These are phyloP conservation scores for Clarireedia hainanense DNA, from an alignment of 2,329 filamentous ascomycete species.

Conservation along the genomic window DNA sequence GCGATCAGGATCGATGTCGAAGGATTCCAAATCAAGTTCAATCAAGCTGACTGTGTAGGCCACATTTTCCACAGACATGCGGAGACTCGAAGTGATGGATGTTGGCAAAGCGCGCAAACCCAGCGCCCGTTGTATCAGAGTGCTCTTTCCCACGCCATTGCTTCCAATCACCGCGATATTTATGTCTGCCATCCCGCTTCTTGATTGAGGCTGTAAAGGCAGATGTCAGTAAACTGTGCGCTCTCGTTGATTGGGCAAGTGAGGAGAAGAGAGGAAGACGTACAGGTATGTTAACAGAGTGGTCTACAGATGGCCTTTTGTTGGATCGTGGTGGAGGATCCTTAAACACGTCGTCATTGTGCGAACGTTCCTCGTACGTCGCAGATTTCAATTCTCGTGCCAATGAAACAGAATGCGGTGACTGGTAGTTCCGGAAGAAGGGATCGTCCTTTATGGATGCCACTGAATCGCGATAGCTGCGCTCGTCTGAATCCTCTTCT, in stretches of 20 bases:
- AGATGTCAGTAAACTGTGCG: conserved; percentile 11
- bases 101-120: conserved; percentile 46
- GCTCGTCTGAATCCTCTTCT: conserved; percentile 16
- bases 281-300: conserved; percentile 23
- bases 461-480: conserved; percentile 39
- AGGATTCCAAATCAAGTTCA: conserved; percentile 58
- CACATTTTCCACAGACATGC: conserved; percentile 50
- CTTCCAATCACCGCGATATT: conserved; percentile 62
- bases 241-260: not conserved
- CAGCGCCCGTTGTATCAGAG: conserved; percentile 57
- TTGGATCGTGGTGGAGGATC: conserved; percentile 12
- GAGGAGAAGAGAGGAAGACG: conserved; percentile 4
- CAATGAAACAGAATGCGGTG: conserved; percentile 28
- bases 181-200: conserved; percentile 39
- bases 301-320: conserved; percentile 14
- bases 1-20: conserved; percentile 50
- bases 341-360: conserved; percentile 13
- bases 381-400: conserved; percentile 27
- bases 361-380: conserved; percentile 14
- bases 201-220: conserved; percentile 23
- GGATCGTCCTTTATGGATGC: conserved; percentile 48
- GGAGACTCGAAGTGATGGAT: conserved; percentile 47
- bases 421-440: conserved; percentile 43
- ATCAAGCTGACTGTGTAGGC: conserved; percentile 53
- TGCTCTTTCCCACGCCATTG: conserved; percentile 59